Evolutionary conservation across 2,329 filamentous ascomycete species (phyloP), one percentile per base, ranked within the genome.

Genomic region (Periglandula ipomoeae): DNA sequence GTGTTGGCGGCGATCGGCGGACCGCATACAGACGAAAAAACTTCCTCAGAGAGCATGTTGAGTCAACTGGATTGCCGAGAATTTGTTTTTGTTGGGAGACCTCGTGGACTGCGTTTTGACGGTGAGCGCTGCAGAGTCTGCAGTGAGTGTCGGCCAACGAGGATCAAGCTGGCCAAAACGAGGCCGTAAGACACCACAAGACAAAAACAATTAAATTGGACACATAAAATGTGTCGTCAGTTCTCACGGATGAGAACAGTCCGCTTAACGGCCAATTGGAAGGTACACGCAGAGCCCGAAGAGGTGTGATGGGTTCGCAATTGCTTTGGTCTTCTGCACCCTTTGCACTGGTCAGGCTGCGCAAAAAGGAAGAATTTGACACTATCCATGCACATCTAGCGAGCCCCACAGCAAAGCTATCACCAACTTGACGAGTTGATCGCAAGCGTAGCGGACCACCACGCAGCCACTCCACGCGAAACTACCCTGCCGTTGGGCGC

Each of bases 1-100:
- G 80, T 82, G 61, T 82, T 82, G 59, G 80, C 75, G 52, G 77
- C 68, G 50, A 82, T 65, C 4, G 74, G 78, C 41, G 75, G 72
- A 22, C 79, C 80, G 48, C 72, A 72, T 52, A 82, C 71, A 46
- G 79, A 70, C 32, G 78, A 76, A 54, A 82, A 71, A 61, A 83
- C 79, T 51, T 74, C 72, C 61, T 84, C 79, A 20, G 76, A 73
- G 47, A 82, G 61, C 79, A 83, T 83, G 48, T 17, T 32, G 23
- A 44, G 24, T 19, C 15, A 15, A 17, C 15, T 15, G 13, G 35
- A 11, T n/a, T 39, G 37, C 5, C 32, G 17, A 22, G 19, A 5
- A 23, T n/a, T 26, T 42, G 22, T 26, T 20, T 34, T 24, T 40
- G 45, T 40, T 26, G 38, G 37, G 23, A 19, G 41, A 47, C 26